These are phyloP conservation scores for Huntiella abstrusa DNA, from an alignment of 2,329 filamentous ascomycete genomes.

Conservation along the genomic window DNA sequence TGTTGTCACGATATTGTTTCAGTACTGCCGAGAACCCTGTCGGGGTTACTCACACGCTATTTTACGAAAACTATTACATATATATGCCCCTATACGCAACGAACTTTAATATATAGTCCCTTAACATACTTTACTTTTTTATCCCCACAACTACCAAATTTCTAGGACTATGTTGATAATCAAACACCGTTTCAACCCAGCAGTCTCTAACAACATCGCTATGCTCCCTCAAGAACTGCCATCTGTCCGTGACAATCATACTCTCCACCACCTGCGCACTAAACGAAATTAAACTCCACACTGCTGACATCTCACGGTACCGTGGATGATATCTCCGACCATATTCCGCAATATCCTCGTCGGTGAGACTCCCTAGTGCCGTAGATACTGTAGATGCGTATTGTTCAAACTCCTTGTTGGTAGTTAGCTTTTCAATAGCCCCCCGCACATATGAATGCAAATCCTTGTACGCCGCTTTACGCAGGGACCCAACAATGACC, in stretches of 20 bases:
- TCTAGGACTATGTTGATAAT: constrained; percentile 66
- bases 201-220: constrained; percentile 46
- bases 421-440: constrained; percentile 56
- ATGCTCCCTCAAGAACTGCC: constrained; percentile 71
- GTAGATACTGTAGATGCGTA: constrained; percentile 42
- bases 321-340: constrained; percentile 41
- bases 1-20: too few relatives aligned
- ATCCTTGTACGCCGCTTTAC: constrained; percentile 59
- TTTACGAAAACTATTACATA: background rate
- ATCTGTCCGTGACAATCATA: constrained; percentile 76
- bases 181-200: constrained; percentile 91
- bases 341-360: constrained; percentile 58
- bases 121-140: constrained; percentile 33
- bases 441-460: constrained; percentile 64
- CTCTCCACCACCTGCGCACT: constrained; percentile 79
- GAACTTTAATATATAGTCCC: background rate
- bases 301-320: constrained; percentile 65
- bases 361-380: constrained; percentile 49
- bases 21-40: too few relatives aligned
- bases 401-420: constrained; percentile 34
- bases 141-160: constrained; percentile 89
- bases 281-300: constrained; percentile 95
- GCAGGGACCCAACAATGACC: constrained; percentile 69
- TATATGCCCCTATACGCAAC: too few relatives aligned
- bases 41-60: too few relatives aligned